A percentile compares a stretch with the other conserved stretches of the same genome.
Conservation (phyloP, 352 stramenopile genomes). For the Phytophthora pinifolia region DNA sequence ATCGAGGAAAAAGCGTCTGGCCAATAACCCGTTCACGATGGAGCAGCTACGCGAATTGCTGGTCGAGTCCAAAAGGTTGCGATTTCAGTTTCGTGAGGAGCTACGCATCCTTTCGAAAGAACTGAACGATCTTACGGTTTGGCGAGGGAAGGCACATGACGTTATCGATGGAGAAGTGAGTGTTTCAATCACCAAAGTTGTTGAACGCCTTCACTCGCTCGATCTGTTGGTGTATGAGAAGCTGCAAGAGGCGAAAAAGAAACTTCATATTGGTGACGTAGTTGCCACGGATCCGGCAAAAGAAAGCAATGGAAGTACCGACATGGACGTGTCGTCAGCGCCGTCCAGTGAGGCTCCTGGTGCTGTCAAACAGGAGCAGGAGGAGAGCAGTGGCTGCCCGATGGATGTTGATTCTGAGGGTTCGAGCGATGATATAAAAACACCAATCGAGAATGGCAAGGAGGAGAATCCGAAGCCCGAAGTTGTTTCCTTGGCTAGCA, state of each 20-base stretch:
- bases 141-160: slow-evolving; percentile 63
- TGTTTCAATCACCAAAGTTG: slow-evolving; percentile 37
- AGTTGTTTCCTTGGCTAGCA: slow-evolving; percentile 1
- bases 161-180: slow-evolving; percentile 44
- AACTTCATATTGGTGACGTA: slow-evolving; percentile 34
- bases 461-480: slow-evolving; percentile 12
- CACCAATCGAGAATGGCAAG: slow-evolving; percentile 2
- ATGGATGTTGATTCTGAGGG: slow-evolving; percentile 35
- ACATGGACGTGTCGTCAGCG: slow-evolving; percentile 15
- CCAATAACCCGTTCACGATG: slow-evolving; percentile 61
- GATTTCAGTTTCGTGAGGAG: slow-evolving; percentile 80
- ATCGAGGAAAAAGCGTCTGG: slow-evolving; percentile 76
- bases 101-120: slow-evolving; percentile 74
- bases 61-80: slow-evolving; percentile 53
- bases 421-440: background rate
- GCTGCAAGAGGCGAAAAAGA: slow-evolving; percentile 52
- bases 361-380: slow-evolving; percentile 18
- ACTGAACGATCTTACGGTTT: slow-evolving; percentile 59
- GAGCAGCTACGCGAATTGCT: slow-evolving; percentile 57
- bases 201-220: slow-evolving; percentile 54
- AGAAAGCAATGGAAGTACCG: background rate
- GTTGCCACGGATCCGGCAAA: background rate
- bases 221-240: slow-evolving; percentile 66
- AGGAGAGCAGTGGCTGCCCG: slow-evolving; percentile 10
- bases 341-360: background rate